A percentile compares a stretch with the other conserved stretches of the same genome.
These are phyloP conservation scores for Globisporangium rhizosaccharum DNA, from an alignment of 352 stramenopile genomes.

Conservation along the genomic window DNA sequence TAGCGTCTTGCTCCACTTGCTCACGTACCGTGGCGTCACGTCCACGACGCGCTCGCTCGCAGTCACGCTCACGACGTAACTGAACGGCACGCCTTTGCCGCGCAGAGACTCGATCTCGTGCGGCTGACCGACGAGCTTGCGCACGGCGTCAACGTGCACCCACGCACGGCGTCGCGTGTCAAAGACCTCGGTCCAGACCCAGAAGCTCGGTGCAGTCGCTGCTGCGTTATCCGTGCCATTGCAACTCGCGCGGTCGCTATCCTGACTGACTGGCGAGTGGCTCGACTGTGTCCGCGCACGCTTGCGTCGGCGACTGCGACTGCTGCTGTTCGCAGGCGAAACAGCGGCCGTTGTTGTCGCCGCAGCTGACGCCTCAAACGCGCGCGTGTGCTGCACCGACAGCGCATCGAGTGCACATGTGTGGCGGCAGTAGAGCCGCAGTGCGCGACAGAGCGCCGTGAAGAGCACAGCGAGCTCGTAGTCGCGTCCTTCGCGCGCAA, in stretches of 20 bases:
- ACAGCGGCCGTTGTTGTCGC: background rate
- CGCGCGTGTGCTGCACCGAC: conserved; percentile 35
- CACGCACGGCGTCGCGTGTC: conserved; percentile 43
- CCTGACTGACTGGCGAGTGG: conserved; percentile 3
- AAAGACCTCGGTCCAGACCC: conserved; percentile 67
- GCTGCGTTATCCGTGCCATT: conserved; percentile 2
- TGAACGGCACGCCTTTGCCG: conserved; percentile 42
- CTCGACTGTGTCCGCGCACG: background rate
- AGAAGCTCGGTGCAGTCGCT: conserved; percentile 21
- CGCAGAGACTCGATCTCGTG: conserved; percentile 44
- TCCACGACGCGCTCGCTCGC: conserved; percentile 45
- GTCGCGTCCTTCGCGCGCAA: conserved; percentile 27
- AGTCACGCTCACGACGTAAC: conserved; percentile 60
- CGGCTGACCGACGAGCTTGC: conserved; percentile 37
- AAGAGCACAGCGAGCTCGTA: conserved; percentile 62
- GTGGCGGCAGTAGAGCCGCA: conserved; percentile 49
- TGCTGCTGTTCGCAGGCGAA: background rate
- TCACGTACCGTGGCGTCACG: conserved; percentile 57
- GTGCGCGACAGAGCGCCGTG: conserved; percentile 46
- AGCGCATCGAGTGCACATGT: conserved; percentile 47
- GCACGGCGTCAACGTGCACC: conserved; percentile 54
- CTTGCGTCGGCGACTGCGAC: conserved; percentile 8
- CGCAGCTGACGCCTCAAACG: conserved; percentile 25
- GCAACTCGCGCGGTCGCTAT: background rate
- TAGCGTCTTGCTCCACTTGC: conserved; percentile 59